phyloP scores from a whole-genome alignment of 2,329 filamentous ascomycete genomes.

The Fusarium graminum region DNA sequence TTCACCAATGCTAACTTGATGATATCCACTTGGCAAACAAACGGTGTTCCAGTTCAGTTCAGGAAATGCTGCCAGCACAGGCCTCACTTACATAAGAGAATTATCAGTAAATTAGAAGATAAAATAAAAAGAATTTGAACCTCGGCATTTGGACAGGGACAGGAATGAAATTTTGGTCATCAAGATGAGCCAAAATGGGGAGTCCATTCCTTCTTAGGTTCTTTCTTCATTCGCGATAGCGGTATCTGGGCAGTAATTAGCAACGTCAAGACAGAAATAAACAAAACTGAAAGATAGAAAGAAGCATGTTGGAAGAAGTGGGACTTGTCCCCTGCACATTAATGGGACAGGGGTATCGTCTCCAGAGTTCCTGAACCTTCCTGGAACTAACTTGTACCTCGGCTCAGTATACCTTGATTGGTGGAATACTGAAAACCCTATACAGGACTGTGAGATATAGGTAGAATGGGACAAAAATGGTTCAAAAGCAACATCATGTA shows the following conservation, averaged over 20 bases:
- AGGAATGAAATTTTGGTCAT: too few relatives aligned
- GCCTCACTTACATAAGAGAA: background rate
- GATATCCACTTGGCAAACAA: conserved; percentile 1
- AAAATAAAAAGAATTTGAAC: background rate
- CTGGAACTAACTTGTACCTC: conserved; percentile 3
- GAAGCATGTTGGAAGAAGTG: background rate
- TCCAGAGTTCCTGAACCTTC: conserved; percentile 5
- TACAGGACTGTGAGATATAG: conserved; percentile 1
- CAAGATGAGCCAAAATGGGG: too few relatives aligned
- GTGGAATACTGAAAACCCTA: conserved; percentile 11
- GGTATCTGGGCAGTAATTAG: background rate
- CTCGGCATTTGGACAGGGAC: too few relatives aligned
- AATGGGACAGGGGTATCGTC: background rate
- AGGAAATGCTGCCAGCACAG: background rate
- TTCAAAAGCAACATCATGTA: background rate
- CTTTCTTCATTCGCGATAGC: background rate
- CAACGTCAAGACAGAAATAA: background rate
- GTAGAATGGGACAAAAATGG: background rate
- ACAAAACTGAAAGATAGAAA: background rate
- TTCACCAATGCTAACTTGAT: conserved; percentile 14
- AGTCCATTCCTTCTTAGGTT: too few relatives aligned
- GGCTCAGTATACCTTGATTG: conserved; percentile 21
- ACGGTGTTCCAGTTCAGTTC: background rate
- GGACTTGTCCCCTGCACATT: background rate
- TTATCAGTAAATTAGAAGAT: background rate